phyloP scores from a whole-genome alignment of 176 grass and related monocot species.

The Oryza officinalis region DNA sequence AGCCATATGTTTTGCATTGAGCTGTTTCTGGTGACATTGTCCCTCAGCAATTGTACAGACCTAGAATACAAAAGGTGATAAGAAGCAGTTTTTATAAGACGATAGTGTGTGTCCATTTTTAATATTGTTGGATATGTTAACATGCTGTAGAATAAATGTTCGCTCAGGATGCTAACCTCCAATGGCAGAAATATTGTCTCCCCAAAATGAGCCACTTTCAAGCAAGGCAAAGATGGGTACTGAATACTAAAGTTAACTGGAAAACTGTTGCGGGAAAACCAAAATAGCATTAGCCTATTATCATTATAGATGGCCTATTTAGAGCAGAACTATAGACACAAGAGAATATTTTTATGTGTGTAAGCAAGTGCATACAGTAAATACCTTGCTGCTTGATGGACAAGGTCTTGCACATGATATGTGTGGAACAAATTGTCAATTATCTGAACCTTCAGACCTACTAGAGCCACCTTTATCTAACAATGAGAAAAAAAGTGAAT shows the following conservation, averaged over 20 bases:
- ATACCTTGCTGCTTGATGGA: conserved; percentile 44
- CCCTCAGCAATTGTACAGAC: conserved; percentile 58
- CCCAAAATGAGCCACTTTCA: conserved; percentile 51
- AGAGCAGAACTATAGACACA: not conserved
- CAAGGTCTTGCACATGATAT: conserved; percentile 46
- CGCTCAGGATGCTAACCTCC: conserved; percentile 38
- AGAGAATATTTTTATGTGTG: not conserved
- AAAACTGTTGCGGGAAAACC: conserved; percentile 30
- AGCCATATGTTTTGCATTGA: conserved; percentile 56
- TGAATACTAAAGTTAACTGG: conserved; percentile 48
- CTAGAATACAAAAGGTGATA: conserved; percentile 27
- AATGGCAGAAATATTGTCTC: conserved; percentile 52
- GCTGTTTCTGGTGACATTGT: conserved; percentile 52
- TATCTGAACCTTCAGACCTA: conserved; percentile 51
- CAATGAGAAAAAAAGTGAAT: not conserved
- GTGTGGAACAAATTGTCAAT: conserved; percentile 39
- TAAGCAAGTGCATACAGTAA: conserved; percentile 38
- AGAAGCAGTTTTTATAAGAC: not conserved
- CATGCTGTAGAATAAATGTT: not conserved
- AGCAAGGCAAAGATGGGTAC: conserved; percentile 48
- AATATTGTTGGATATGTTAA: not conserved
- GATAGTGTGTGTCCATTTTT: not conserved
- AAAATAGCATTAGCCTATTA: not conserved
- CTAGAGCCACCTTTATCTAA: conserved; percentile 49
- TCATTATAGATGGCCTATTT: not conserved